These are phyloP conservation scores for Penicillium sp. DNA, from an alignment of 2,329 filamentous ascomycete species.

Conservation along the genomic window DNA sequence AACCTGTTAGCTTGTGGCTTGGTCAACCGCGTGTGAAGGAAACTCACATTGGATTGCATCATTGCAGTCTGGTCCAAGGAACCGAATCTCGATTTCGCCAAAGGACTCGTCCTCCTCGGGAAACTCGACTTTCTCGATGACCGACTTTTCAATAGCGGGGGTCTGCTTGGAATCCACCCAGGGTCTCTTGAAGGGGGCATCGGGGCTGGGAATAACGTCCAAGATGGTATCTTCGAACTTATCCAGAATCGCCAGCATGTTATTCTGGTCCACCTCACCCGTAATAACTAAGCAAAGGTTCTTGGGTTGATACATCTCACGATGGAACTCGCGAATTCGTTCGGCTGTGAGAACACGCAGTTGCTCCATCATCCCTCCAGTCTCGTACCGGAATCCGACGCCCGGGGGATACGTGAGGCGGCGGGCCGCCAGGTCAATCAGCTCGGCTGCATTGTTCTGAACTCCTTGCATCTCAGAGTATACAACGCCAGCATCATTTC, in stretches of 20 bases:
- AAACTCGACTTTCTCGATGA: slow-evolving; percentile 78
- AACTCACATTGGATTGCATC: slow-evolving; percentile 59
- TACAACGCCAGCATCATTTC: slow-evolving; percentile 93
- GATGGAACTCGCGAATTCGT: slow-evolving; percentile 89
- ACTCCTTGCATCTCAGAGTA: slow-evolving; percentile 99
- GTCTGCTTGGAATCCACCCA: slow-evolving; percentile 88
- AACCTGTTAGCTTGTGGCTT: slow-evolving; percentile 18
- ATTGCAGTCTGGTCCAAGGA: slow-evolving; percentile 79
- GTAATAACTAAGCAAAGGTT: slow-evolving; percentile 89
- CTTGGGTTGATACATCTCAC: slow-evolving; percentile 95
- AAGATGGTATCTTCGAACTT: slow-evolving; percentile 84
- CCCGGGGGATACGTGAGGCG: slow-evolving; percentile 82
- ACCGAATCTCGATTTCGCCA: slow-evolving; percentile 81
- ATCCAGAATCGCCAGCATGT: slow-evolving; percentile 78
- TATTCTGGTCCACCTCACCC: slow-evolving; percentile 81
- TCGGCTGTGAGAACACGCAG: slow-evolving; percentile 81
- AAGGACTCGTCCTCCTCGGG: slow-evolving; percentile 94
- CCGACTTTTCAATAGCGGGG: slow-evolving; percentile 66
- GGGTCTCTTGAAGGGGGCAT: slow-evolving; percentile 75
- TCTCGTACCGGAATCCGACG: slow-evolving; percentile 93
- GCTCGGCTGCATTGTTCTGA: slow-evolving; percentile 76
- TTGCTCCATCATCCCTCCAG: slow-evolving; percentile 94
- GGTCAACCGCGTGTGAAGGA: neutral
- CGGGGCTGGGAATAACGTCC: slow-evolving; percentile 71
- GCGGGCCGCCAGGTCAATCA: slow-evolving; percentile 81